Conservation (phyloP, 1,284 basidiomycete genomes). For the Austroboletus niveus region DNA sequence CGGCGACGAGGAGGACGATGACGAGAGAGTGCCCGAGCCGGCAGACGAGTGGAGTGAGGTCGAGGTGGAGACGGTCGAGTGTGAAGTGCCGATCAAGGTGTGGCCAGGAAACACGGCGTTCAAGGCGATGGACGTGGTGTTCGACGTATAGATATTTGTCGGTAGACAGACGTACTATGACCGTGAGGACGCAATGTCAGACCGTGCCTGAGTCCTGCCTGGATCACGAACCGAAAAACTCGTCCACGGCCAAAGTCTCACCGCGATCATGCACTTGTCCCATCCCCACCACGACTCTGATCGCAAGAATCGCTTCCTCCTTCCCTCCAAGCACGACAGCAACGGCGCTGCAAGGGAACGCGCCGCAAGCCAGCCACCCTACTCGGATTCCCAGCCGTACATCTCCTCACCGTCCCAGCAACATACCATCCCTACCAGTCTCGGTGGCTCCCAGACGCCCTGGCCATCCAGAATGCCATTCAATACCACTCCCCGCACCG, state of each 20-base stretch:
- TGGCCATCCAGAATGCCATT: slow-evolving; percentile 42
- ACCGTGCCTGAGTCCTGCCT: slow-evolving; percentile 7
- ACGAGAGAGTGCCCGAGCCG: slow-evolving; percentile 3
- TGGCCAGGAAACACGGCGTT: slow-evolving; percentile 90
- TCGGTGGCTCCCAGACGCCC: slow-evolving; percentile 40
- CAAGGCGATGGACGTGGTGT: slow-evolving; percentile 73
- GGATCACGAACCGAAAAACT: slow-evolving; percentile 9
- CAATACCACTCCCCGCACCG: slow-evolving; percentile 32
- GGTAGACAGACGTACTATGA: too few relatives aligned
- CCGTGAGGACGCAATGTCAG: too few relatives aligned
- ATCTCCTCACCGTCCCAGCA: slow-evolving; percentile 52
- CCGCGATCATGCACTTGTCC: slow-evolving; percentile 21
- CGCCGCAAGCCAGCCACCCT: slow-evolving; percentile 68
- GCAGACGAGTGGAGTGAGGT: slow-evolving; percentile 66
- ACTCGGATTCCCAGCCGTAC: slow-evolving; percentile 46
- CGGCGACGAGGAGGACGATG: slow-evolving; percentile 40
- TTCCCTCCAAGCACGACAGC: slow-evolving; percentile 23
- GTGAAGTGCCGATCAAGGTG: slow-evolving; percentile 85
- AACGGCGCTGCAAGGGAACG: slow-evolving; percentile 41
- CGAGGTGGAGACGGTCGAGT: slow-evolving; percentile 81
- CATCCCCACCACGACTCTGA: slow-evolving; percentile 19
- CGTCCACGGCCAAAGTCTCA: neutral
- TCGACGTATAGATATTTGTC: slow-evolving; percentile 52
- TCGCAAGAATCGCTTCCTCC: slow-evolving; percentile 53
- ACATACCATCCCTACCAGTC: slow-evolving; percentile 46